Base-by-base conservation (phyloP, 371 early-diverging fungal species). In the Mortierella sp. region DNA sequence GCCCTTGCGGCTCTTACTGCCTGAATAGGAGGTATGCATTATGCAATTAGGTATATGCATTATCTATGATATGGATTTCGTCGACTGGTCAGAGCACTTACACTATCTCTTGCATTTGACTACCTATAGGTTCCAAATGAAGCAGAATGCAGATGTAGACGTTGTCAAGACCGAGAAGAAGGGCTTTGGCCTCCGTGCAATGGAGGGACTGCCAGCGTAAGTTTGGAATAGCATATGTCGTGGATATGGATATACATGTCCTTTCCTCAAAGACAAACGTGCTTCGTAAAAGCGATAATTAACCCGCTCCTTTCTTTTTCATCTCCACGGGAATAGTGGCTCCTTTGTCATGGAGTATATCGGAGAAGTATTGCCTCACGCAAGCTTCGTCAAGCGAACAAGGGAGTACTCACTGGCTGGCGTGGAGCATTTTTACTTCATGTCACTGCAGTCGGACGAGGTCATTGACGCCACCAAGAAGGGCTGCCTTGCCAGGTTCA, bases 401-500 rank as follows among this genome's bases (percentile, higher is more conserved):
- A 89, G 90, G 53, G 93, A 93, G 64, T 98, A 98, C 82, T 93
- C 93, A 73, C 77, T 92, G 48, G 91, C 93, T 67, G 97, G 97
- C n/a, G 89, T 92, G 19, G 90, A 92, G 82, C 99, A 99, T 82
- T 98, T 98, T 86, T 99, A 99, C 78, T 99, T 98, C 88, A 99
- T 99, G 99, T 94, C 95, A 64, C 88, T 99, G 19, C 96, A 96
- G 73, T 90, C 93, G 21, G 95, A 96, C 80, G 97, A 98, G 90
- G 93, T 97, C 64, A 96, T 98, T 71, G 98, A 98, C 88, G 98
- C 98, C n/a, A 76, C 97, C n/a, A 91, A 93, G 71, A 93, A 91
- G 70, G 98, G 98, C n/a, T 95, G 95, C 75, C 87, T 96, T 21
- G 96, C 98, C 46, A 91, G 98, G 71, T 98, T 97, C 80, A 95